These are phyloP conservation scores for Silene conica DNA, from an alignment of 148 eudicot genomes.

Conservation along the genomic window DNA sequence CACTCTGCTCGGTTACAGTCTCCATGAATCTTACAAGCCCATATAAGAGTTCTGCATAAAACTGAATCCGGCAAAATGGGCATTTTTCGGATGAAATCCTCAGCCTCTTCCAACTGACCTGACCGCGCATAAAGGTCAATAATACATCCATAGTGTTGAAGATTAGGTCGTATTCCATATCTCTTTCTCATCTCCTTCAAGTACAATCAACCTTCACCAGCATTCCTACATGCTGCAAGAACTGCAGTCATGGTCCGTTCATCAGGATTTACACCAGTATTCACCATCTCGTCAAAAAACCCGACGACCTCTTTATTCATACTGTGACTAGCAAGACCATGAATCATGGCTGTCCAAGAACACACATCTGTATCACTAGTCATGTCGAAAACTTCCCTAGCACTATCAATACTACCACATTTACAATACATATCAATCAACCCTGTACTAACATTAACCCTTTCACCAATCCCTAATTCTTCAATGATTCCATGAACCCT, in stretches of 20 bases:
- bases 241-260: slow-evolving; percentile 47
- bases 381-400: slow-evolving; percentile 28
- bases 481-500: slow-evolving; percentile 29
- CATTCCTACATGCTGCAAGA: slow-evolving; percentile 47
- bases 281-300: slow-evolving; percentile 33
- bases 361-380: slow-evolving; percentile 28
- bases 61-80: slow-evolving; percentile 35
- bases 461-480: slow-evolving; percentile 19
- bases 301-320: slow-evolving; percentile 30
- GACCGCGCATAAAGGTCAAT: slow-evolving; percentile 46
- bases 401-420: slow-evolving; percentile 46
- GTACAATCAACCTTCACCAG: slow-evolving; percentile 30
- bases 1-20: slow-evolving; percentile 40
- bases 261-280: slow-evolving; percentile 37
- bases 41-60: slow-evolving; percentile 44
- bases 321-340: slow-evolving; percentile 49
- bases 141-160: slow-evolving; percentile 49
- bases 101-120: slow-evolving; percentile 40
- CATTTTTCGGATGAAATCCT: slow-evolving; percentile 41
- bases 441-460: slow-evolving; percentile 32
- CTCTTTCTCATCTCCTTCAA: slow-evolving; percentile 28
- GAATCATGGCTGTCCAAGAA: slow-evolving; percentile 50
- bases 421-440: slow-evolving; percentile 50
- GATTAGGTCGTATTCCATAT: slow-evolving; percentile 35
- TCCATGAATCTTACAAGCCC: slow-evolving; percentile 47